Evolutionary conservation across 495 filamentous ascomycete species (phyloP).

Genomic region (Xylaria curta): DNA sequence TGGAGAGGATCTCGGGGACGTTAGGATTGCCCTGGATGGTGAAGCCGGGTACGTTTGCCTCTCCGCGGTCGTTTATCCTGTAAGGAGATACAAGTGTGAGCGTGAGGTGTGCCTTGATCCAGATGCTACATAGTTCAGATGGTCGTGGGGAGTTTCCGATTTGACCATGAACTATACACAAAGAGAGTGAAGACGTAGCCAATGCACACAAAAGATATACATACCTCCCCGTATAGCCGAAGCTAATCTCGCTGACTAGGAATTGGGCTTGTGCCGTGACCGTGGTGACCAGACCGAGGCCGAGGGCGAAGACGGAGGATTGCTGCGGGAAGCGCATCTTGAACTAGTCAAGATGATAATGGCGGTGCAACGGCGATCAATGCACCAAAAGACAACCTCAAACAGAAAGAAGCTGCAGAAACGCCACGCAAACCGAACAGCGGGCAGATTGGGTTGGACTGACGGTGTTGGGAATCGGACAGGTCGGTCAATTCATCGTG

Average conservation of each 20-base stretch:
- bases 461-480: not conserved
- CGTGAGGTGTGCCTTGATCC: not conserved
- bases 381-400: not conserved
- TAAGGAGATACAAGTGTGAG: constrained; percentile 17
- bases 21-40: constrained; percentile 73
- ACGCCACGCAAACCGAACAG: not conserved
- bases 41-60: constrained; percentile 57
- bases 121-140: not conserved
- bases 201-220: constrained; percentile 25
- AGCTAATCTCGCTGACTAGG: constrained; percentile 70
- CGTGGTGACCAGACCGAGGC: constrained; percentile 58
- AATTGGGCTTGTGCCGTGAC: constrained; percentile 61
- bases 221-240: constrained; percentile 74
- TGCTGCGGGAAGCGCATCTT: constrained; percentile 49
- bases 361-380: not conserved
- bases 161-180: not conserved
- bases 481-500: not conserved
- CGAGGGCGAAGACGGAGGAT: constrained; percentile 47
- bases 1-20: constrained; percentile 77
- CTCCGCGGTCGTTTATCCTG: constrained; percentile 53
- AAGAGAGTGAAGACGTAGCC: not conserved
- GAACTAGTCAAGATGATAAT: not conserved
- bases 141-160: not conserved
- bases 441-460: not conserved
- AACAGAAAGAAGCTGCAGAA: not conserved